Percentiles rank a stretch among this genome's conserved stretches.
These are phyloP conservation scores for Sporisorium iseilematis-ciliati DNA, from an alignment of 1,284 basidiomycete genomes.

Conservation along the genomic window DNA sequence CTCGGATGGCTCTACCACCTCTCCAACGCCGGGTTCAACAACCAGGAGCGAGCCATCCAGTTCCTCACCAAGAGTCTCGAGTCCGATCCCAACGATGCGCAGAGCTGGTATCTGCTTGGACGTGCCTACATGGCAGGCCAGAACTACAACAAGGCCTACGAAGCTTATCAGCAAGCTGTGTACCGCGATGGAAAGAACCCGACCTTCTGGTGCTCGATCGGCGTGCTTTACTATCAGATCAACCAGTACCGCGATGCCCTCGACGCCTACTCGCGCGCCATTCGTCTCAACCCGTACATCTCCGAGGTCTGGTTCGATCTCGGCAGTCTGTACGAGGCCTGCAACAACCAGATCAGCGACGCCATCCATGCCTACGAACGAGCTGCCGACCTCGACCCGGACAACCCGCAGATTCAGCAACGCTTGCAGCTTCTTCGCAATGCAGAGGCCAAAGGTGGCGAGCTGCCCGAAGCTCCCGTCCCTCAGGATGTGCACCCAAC, in stretches of 20 bases:
- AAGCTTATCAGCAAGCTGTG: slow-evolving; percentile 98
- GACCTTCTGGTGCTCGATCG: slow-evolving; percentile 99
- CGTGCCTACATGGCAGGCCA: slow-evolving; percentile 99
- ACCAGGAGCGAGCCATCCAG: slow-evolving; percentile 91
- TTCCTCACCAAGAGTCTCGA: slow-evolving; percentile 86
- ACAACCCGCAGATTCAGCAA: slow-evolving; percentile 65
- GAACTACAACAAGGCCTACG: slow-evolving; percentile 99
- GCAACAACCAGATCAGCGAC: slow-evolving; percentile 98
- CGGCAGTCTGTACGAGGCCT: slow-evolving; percentile 94
- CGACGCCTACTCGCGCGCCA: slow-evolving; percentile 97
- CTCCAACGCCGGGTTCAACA: slow-evolving; percentile 90
- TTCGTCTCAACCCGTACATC: slow-evolving; percentile 98
- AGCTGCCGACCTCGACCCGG: slow-evolving; percentile 67
- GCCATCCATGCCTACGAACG: slow-evolving; percentile 91
- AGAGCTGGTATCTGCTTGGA: slow-evolving; percentile 98
- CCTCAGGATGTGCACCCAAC: slow-evolving; percentile 96
- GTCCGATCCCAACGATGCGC: slow-evolving; percentile 90
- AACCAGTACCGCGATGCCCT: slow-evolving; percentile 98
- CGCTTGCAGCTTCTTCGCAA: slow-evolving; percentile 76
- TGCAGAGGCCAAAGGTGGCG: slow-evolving; percentile 82
- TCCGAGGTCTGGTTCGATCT: slow-evolving; percentile 99
- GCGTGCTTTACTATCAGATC: slow-evolving; percentile 99
- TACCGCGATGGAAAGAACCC: slow-evolving; percentile 98
- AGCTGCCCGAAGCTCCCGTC: slow-evolving; percentile 82
- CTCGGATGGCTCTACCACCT: slow-evolving; percentile 98